Conservation (phyloP, 2,329 filamentous ascomycete species). For the Biscogniauxia sp. region DNA sequence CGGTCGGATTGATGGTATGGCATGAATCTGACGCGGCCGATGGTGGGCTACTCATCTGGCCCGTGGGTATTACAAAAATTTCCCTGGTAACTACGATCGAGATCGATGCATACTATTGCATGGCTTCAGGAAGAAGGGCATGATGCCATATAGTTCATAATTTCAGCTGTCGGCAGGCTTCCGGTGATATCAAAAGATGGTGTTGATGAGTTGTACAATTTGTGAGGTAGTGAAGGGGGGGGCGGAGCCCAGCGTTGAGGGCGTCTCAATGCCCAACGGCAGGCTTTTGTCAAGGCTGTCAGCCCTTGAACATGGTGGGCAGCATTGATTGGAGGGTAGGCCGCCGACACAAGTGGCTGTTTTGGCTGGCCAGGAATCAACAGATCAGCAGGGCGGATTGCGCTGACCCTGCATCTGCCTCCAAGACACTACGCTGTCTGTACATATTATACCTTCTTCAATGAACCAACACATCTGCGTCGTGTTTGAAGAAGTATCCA, state of each 20-base stretch:
- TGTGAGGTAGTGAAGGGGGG: slow-evolving; percentile 19
- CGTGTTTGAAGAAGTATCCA: slow-evolving; percentile 5
- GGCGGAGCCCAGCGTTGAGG: slow-evolving; percentile 40
- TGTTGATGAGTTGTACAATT: slow-evolving; percentile 51
- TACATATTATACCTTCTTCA: slow-evolving; percentile 3
- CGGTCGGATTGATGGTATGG: slow-evolving; percentile 14
- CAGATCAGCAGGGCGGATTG: slow-evolving; percentile 25
- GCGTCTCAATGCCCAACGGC: slow-evolving; percentile 50
- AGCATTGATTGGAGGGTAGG: slow-evolving; percentile 27
- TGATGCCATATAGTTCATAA: slow-evolving; percentile 27
- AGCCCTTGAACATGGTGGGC: slow-evolving; percentile 27
- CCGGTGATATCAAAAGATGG: slow-evolving; percentile 30
- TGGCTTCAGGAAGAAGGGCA: slow-evolving; percentile 20
- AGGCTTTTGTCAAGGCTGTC: slow-evolving; percentile 35
- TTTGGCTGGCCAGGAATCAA: slow-evolving; percentile 28
- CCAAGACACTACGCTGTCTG: slow-evolving; percentile 16
- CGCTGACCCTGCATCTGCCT: slow-evolving; percentile 20
- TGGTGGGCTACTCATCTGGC: slow-evolving; percentile 12
- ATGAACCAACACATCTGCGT: slow-evolving; percentile 10
- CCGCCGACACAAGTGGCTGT: slow-evolving; percentile 26
- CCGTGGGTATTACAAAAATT: slow-evolving; percentile 7
- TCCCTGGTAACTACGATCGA: slow-evolving; percentile 20
- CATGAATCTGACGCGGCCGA: neutral
- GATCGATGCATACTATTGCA: slow-evolving; percentile 23
- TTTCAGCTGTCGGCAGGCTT: slow-evolving; percentile 24